Percentiles rank a stretch among this genome's conserved stretches.
phyloP scores from a whole-genome alignment of 768 basidiomycete genomes.

The Tricholoma sp. region DNA sequence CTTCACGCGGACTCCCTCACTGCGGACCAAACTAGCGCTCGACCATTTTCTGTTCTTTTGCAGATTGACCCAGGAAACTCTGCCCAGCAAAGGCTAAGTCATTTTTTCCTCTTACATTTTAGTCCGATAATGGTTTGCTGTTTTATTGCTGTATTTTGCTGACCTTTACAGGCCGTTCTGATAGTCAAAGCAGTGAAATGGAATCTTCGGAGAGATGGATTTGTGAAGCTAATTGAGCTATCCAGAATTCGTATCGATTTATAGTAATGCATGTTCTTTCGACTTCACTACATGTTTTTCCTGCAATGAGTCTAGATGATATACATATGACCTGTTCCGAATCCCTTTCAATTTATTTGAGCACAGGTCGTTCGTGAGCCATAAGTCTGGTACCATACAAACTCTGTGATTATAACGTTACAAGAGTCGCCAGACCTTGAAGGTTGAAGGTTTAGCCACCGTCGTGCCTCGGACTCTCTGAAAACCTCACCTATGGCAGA shows the following conservation, averaged over 20 bases:
- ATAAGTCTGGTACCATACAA: too few relatives aligned
- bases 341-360: too few relatives aligned
- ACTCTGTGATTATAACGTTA: too few relatives aligned
- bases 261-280: neutral
- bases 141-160: neutral
- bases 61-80: neutral
- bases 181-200: neutral
- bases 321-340: neutral
- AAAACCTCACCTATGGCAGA: conserved; percentile 50
- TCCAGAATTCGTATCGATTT: neutral
- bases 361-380: too few relatives aligned
- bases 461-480: neutral
- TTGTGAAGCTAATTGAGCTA: neutral
- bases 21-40: neutral
- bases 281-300: neutral
- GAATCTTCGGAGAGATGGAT: neutral
- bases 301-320: neutral
- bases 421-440: too few relatives aligned
- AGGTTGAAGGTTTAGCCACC: too few relatives aligned
- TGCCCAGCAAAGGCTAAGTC: conserved; percentile 1
- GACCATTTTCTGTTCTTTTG: neutral
- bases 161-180: neutral
- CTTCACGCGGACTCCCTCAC: neutral
- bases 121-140: neutral
- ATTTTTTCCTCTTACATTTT: neutral